Conservation (phyloP, 2,329 filamentous ascomycete genomes). For the Talaromyces sp. region DNA sequence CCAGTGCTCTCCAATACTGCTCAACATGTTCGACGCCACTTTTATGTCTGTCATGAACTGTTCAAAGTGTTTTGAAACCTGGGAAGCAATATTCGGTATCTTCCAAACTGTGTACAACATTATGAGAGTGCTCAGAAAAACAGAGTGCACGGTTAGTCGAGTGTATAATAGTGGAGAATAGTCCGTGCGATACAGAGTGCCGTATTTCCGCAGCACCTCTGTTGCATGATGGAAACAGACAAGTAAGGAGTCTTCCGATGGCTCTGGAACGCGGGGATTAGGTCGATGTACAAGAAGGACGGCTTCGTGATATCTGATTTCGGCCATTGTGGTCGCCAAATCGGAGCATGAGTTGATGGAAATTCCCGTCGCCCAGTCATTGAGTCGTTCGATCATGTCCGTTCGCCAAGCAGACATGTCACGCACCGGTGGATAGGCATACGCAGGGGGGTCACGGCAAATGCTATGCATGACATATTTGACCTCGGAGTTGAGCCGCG, state of each 20-base stretch:
- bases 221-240: constrained; percentile 44
- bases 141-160: constrained; percentile 47
- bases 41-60: constrained; percentile 40
- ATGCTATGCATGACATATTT: constrained; percentile 55
- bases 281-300: constrained; percentile 49
- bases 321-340: constrained; percentile 9
- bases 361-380: constrained; percentile 38
- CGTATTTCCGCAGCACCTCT: constrained; percentile 38
- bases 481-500: constrained; percentile 52
- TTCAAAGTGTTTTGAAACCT: constrained; percentile 29
- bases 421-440: constrained; percentile 46
- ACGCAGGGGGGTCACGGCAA: constrained; percentile 42
- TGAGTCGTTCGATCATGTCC: constrained; percentile 37
- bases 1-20: constrained; percentile 52
- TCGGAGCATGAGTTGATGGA: constrained; percentile 18
- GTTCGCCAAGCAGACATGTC: constrained; percentile 47
- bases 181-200: constrained; percentile 43
- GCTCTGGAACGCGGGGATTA: constrained; percentile 49
- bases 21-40: constrained; percentile 44
- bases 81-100: constrained; percentile 38
- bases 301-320: constrained; percentile 46
- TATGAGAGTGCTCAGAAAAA: constrained; percentile 47
- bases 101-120: constrained; percentile 50
- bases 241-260: constrained; percentile 36
- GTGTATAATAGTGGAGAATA: constrained; percentile 39